Conservation (phyloP, 2,329 filamentous ascomycete genomes). For the Colletotrichum plurivorum region DNA sequence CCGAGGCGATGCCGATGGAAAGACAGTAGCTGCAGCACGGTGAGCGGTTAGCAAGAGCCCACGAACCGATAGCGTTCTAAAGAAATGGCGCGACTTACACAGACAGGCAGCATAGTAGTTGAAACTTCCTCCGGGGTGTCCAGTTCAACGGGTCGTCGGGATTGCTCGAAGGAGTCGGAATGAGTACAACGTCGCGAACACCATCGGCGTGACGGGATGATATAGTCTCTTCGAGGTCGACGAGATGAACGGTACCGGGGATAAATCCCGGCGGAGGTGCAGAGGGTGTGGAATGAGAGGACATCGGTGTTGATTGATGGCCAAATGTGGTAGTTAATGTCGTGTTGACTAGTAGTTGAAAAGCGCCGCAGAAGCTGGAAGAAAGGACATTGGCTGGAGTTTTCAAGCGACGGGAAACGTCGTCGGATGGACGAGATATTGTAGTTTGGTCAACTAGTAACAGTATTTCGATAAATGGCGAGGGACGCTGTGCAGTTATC, state of each 20-base stretch:
- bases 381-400: no score
- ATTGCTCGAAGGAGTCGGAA: slow-evolving; percentile 64
- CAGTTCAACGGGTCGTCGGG: slow-evolving; percentile 69
- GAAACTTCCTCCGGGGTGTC: slow-evolving; percentile 49
- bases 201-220: slow-evolving; percentile 49
- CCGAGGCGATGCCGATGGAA: slow-evolving; percentile 45
- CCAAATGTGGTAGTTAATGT: background rate
- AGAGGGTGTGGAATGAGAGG: background rate
- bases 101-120: slow-evolving; percentile 47
- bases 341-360: background rate
- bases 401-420: no score
- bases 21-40: background rate
- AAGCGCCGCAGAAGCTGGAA: no score
- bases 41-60: background rate
- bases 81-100: slow-evolving; percentile 43
- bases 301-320: background rate
- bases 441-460: no score
- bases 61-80: background rate
- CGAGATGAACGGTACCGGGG: slow-evolving; percentile 58
- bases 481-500: no score
- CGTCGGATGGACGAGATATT: no score
- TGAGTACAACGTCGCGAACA: slow-evolving; percentile 61
- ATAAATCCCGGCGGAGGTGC: slow-evolving; percentile 38
- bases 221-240: slow-evolving; percentile 53
- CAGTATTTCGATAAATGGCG: no score